phyloP scores from a whole-genome alignment of 768 basidiomycete genomes.

The Rubroboletus satanas region DNA sequence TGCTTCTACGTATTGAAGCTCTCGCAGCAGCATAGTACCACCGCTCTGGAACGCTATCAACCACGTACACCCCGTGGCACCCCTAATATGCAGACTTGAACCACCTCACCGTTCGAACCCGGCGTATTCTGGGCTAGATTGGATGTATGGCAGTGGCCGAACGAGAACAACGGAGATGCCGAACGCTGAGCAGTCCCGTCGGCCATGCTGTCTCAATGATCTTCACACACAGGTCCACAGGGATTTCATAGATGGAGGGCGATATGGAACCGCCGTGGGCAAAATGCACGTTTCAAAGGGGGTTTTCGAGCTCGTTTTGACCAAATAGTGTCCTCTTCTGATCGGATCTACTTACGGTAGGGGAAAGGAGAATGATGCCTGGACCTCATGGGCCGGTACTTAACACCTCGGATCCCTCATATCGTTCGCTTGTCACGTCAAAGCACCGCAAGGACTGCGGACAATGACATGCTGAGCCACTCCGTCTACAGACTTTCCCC shows the following conservation, averaged over 20 bases:
- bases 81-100: not conserved
- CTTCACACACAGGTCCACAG: conserved; percentile 9
- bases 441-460: conserved; percentile 1
- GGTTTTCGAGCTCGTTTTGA: conserved; percentile 26
- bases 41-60: not conserved
- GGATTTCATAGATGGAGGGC: conserved; percentile 19
- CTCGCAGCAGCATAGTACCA: not conserved
- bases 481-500: not conserved
- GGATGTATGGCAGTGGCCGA: not conserved
- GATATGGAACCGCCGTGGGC: conserved; percentile 26
- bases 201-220: not conserved
- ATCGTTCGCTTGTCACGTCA: not conserved
- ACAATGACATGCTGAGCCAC: not conserved
- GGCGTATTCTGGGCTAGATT: not conserved
- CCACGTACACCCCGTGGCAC: not conserved
- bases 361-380: not conserved
- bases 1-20: not conserved
- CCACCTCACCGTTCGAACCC: not conserved
- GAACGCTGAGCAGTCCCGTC: not conserved
- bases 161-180: not conserved
- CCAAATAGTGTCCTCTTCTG: conserved; percentile 28
- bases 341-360: conserved; percentile 17
- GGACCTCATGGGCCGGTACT: not conserved
- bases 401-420: conserved; percentile 2
- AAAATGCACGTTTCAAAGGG: conserved; percentile 4